Evolutionary conservation across 2,329 filamentous ascomycete species (phyloP).

Genomic region (Fusarium sp.): DNA sequence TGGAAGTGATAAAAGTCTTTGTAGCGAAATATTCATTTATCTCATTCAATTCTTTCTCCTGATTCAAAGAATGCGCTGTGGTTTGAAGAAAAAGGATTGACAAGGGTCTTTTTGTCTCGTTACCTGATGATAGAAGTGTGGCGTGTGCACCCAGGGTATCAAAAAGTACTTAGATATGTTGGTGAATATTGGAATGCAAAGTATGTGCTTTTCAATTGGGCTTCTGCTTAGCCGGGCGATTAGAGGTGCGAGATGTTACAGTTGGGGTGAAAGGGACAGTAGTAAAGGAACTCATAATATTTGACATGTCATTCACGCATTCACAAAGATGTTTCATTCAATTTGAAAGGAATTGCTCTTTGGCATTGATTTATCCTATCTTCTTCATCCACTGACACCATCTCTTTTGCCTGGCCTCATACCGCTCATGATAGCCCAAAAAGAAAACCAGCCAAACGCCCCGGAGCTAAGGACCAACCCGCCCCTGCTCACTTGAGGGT

Average conservation of each 20-base stretch:
- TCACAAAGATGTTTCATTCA: not conserved
- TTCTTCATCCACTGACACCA: slow-evolving; percentile 33
- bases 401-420: slow-evolving; percentile 45
- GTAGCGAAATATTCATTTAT: not conserved
- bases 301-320: not conserved
- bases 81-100: not conserved
- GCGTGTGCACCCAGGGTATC: no score
- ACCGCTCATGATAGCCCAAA: slow-evolving; percentile 45
- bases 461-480: slow-evolving; percentile 38
- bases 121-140: no score
- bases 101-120: not conserved
- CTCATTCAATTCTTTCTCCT: not conserved
- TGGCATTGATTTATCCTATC: slow-evolving; percentile 43
- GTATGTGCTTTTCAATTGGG: not conserved
- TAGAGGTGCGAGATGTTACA: not conserved
- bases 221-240: not conserved
- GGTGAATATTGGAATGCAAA: no score
- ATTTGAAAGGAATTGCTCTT: slow-evolving; percentile 39
- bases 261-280: not conserved
- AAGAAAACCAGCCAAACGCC: slow-evolving; percentile 43
- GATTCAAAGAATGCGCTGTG: not conserved
- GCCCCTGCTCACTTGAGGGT: slow-evolving; percentile 39
- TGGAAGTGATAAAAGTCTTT: not conserved
- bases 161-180: no score
- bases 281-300: not conserved